These are phyloP conservation scores for Acanthamoeba divionensis DNA, from an alignment of 208 protist genomes.

Conservation along the genomic window DNA sequence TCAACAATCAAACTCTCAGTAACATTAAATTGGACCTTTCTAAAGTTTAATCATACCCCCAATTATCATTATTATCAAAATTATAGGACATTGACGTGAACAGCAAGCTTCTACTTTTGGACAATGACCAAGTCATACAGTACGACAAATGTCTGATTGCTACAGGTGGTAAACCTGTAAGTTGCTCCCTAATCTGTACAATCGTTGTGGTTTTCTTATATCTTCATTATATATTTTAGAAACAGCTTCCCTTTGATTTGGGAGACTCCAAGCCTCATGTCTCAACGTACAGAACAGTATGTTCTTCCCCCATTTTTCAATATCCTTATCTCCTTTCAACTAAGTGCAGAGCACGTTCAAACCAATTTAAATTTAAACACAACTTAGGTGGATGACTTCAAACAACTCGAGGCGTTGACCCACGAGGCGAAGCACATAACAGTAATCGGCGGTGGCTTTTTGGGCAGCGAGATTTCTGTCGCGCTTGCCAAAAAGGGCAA, in stretches of 20 bases:
- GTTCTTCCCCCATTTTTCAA: no score
- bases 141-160: conserved; percentile 63
- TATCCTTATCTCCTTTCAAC: no score
- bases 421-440: conserved; percentile 14
- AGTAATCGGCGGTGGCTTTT: conserved; percentile 63
- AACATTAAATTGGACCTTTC: no score
- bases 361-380: no score
- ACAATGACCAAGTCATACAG: neutral
- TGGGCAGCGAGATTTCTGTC: conserved; percentile 55
- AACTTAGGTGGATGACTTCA: conserved; percentile 41
- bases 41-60: no score
- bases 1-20: no score
- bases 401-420: neutral
- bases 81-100: neutral
- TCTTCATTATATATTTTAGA: no score
- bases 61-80: no score
- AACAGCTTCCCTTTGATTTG: no score
- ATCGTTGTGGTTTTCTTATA: no score
- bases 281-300: neutral
- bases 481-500: conserved; percentile 26
- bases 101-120: neutral
- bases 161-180: conserved; percentile 53
- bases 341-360: no score
- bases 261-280: neutral
- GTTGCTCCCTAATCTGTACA: no score